Evolutionary conservation across 2,329 filamentous ascomycete genomes (phyloP).

Genomic region (Pseudogymnoascus sp.): DNA sequence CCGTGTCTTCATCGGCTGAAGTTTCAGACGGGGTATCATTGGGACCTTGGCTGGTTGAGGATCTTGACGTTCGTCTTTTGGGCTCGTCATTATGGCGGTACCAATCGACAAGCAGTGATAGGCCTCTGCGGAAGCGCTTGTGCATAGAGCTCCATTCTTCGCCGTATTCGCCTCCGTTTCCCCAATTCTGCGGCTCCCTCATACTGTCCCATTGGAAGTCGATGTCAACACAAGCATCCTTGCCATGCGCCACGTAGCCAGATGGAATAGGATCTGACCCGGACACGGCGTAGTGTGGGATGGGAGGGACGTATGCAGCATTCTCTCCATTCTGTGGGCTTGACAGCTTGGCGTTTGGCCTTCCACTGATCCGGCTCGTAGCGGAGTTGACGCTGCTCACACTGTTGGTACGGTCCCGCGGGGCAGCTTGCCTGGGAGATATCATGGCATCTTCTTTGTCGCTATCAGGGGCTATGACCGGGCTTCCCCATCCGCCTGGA

Average conservation of each 20-base stretch:
- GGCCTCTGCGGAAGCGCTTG: conserved; percentile 70
- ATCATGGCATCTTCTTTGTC: conserved; percentile 24
- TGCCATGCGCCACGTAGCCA: conserved; percentile 83
- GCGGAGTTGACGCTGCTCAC: conserved; percentile 23
- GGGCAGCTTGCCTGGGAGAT: conserved; percentile 5
- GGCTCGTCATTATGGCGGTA: conserved; percentile 55
- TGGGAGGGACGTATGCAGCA: conserved; percentile 61
- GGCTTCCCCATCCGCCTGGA: conserved; percentile 31
- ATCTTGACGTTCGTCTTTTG: conserved; percentile 43
- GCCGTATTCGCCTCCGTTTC: conserved; percentile 75
- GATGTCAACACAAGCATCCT: conserved; percentile 76
- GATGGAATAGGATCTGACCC: conserved; percentile 71
- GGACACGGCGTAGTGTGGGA: conserved; percentile 76
- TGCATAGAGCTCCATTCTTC: conserved; percentile 98
- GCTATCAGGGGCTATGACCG: conserved; percentile 19
- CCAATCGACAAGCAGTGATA: conserved; percentile 76
- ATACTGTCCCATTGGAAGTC: conserved; percentile 97
- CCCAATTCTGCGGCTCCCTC: conserved; percentile 69
- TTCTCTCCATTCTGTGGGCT: conserved; percentile 18
- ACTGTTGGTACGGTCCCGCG: conserved; percentile 28
- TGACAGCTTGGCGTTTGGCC: not conserved
- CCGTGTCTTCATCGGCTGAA: conserved; percentile 55
- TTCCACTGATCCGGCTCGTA: not conserved
- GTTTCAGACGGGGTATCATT: conserved; percentile 33
- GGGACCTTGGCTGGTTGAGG: conserved; percentile 31